Evolutionary conservation across 345 rosid genomes (phyloP).

Genomic region (Eucalyptus marginata): DNA sequence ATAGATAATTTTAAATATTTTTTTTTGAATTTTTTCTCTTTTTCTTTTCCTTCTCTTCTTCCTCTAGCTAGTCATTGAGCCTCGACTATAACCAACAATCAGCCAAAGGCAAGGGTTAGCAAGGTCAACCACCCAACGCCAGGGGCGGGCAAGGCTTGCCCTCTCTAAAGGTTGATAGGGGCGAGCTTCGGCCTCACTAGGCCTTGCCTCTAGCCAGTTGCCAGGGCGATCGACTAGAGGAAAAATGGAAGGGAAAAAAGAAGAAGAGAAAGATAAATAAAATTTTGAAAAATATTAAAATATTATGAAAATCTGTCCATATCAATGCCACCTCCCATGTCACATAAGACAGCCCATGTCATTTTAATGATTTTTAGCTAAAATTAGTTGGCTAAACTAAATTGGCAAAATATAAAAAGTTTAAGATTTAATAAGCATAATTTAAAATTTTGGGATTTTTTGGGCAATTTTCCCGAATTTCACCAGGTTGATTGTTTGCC

Average conservation of each 20-base stretch:
- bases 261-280: no score
- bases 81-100: background rate
- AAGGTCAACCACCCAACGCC: no score
- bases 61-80: fast-evolving
- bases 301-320: background rate
- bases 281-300: no score
- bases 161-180: no score
- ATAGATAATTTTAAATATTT: no score
- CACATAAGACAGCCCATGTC: no score
- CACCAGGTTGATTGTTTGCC: background rate
- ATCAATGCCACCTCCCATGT: background rate
- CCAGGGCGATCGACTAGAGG: fast-evolving
- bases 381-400: background rate
- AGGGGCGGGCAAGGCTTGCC: fast-evolving
- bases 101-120: no score
- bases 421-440: no score
- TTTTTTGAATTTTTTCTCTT: fast-evolving
- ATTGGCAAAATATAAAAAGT: no score
- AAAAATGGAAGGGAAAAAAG: background rate
- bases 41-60: background rate
- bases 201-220: background rate
- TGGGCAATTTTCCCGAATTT: background rate
- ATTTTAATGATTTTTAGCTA: no score
- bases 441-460: background rate
- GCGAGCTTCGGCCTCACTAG: no score